A percentile compares a stretch with the other conserved stretches of the same genome.
These are phyloP conservation scores for Ceratocystis harringtonii DNA, from an alignment of 2,329 filamentous ascomycete species.

Conservation along the genomic window DNA sequence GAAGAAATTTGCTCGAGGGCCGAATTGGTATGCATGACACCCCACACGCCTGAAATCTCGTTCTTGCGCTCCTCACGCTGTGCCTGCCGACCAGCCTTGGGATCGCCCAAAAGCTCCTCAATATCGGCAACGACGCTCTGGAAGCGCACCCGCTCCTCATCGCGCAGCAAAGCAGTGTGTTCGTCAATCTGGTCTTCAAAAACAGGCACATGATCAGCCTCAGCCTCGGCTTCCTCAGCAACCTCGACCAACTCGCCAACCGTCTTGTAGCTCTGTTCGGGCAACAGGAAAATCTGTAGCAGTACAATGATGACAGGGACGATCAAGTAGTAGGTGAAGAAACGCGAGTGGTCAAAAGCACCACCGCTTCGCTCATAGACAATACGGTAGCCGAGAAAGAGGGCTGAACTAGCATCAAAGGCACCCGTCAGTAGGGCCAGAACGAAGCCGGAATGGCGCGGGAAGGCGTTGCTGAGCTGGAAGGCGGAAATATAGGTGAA, in stretches of 20 bases:
- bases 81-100: slow-evolving; percentile 45
- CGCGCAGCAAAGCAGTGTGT: slow-evolving; percentile 37
- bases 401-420: slow-evolving; percentile 67
- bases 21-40: slow-evolving; percentile 60
- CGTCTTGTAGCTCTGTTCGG: slow-evolving; percentile 65
- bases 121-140: slow-evolving; percentile 55
- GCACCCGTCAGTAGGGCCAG: slow-evolving; percentile 65
- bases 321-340: slow-evolving; percentile 58
- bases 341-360: slow-evolving; percentile 45
- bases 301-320: slow-evolving; percentile 53
- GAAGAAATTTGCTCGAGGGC: slow-evolving; percentile 59
- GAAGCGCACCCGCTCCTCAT: slow-evolving; percentile 44
- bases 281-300: slow-evolving; percentile 57
- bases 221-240: slow-evolving; percentile 39
- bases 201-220: slow-evolving; percentile 20
- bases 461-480: slow-evolving; percentile 73
- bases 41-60: slow-evolving; percentile 65
- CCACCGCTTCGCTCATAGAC: slow-evolving; percentile 44
- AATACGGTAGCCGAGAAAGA: slow-evolving; percentile 62
- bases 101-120: slow-evolving; percentile 54
- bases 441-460: slow-evolving; percentile 60
- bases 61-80: slow-evolving; percentile 55
- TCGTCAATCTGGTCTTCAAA: slow-evolving; percentile 45
- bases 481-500: slow-evolving; percentile 74
- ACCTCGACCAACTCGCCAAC: slow-evolving; percentile 68